Percentiles rank a stretch among this genome's conserved stretches.
phyloP scores from a whole-genome alignment of 23 red algal species.

The Gracilariopsis chorda region DNA sequence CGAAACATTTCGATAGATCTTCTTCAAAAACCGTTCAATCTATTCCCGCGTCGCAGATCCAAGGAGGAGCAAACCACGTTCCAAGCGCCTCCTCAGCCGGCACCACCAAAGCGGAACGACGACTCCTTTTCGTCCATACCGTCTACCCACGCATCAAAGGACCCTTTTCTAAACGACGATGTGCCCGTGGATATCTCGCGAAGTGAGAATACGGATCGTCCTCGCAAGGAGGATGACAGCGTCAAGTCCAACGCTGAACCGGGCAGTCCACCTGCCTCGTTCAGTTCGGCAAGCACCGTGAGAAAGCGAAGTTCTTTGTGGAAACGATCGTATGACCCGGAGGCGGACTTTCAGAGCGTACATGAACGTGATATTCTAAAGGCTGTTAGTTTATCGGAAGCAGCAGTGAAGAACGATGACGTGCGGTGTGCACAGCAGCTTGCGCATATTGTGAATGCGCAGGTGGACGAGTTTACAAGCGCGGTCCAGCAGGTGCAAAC shows the following conservation, averaged over 20 bases:
- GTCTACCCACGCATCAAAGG: slow-evolving; percentile 49
- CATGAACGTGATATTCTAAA: slow-evolving; percentile 60
- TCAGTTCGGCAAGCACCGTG: slow-evolving; percentile 32
- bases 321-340: slow-evolving; percentile 61
- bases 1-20: slow-evolving; percentile 47
- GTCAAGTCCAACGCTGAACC: neutral
- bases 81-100: neutral
- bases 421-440: slow-evolving; percentile 49
- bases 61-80: neutral
- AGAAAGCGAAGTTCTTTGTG: slow-evolving; percentile 53
- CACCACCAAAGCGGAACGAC: slow-evolving; percentile 27
- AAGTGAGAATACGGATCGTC: slow-evolving; percentile 36
- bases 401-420: slow-evolving; percentile 44
- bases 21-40: neutral
- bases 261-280: slow-evolving; percentile 13
- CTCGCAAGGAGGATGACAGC: slow-evolving; percentile 32
- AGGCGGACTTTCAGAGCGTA: slow-evolving; percentile 43
- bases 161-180: slow-evolving; percentile 70
- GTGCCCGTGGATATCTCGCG: slow-evolving; percentile 42
- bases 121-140: slow-evolving; percentile 56
- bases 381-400: slow-evolving; percentile 48
- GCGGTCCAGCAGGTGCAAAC: slow-evolving; percentile 32
- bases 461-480: slow-evolving; percentile 10
- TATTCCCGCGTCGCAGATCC: neutral
- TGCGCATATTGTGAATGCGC: slow-evolving; percentile 28